Evolutionary conservation across 108 stramenopile genomes (phyloP).

Genomic region (Skeletonema tropicum): DNA sequence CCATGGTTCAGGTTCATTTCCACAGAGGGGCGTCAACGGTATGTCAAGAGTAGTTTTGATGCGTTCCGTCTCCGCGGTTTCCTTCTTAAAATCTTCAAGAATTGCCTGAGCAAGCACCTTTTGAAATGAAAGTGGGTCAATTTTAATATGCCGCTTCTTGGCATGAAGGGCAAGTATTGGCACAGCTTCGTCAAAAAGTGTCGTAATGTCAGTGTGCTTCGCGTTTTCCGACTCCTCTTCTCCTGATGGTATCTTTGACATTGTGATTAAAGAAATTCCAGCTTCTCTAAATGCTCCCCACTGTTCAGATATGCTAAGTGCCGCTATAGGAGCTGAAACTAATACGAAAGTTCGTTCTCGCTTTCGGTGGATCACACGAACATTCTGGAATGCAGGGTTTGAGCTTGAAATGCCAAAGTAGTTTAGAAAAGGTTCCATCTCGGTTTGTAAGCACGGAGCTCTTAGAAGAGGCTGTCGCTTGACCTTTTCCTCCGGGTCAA

Average conservation of each 20-base stretch:
- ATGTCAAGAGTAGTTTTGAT: not conserved
- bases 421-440: not conserved
- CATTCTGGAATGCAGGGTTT: slow-evolving; percentile 3
- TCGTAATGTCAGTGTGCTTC: not conserved
- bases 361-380: slow-evolving; percentile 2
- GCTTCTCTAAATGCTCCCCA: slow-evolving; percentile 15
- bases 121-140: slow-evolving; percentile 1
- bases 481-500: not conserved
- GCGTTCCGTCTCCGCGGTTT: slow-evolving; percentile 12
- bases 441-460: not conserved
- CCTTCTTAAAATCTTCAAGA: not conserved
- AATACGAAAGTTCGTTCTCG: not conserved
- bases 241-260: not conserved
- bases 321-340: slow-evolving; percentile 8
- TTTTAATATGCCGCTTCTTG: slow-evolving; percentile 1
- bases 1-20: not conserved
- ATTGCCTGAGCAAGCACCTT: slow-evolving; percentile 17
- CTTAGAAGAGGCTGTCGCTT: not conserved
- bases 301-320: not conserved
- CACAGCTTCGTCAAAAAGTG: slow-evolving; percentile 12
- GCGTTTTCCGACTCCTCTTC: slow-evolving; percentile 8
- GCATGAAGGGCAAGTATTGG: slow-evolving; percentile 3
- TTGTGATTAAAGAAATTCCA: not conserved
- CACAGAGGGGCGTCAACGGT: slow-evolving; percentile 1
- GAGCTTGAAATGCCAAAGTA: slow-evolving; percentile 10